Evolutionary conservation across 768 basidiomycete species (phyloP).

Genomic region (Amanita inopinata): DNA sequence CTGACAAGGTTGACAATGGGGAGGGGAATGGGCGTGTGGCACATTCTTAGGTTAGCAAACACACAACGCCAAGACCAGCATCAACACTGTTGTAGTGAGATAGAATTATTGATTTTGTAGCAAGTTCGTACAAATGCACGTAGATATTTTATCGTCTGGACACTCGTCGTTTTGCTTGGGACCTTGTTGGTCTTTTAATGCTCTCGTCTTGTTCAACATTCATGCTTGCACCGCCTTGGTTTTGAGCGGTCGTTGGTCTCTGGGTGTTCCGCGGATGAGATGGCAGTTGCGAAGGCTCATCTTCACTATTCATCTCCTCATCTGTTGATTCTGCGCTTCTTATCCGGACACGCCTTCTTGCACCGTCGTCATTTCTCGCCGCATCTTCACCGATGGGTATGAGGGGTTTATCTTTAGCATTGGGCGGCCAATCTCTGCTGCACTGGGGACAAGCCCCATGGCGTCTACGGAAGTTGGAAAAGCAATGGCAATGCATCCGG

Average conservation of each 20-base stretch:
- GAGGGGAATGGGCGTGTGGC: slow-evolving; percentile 38
- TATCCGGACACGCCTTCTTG: slow-evolving; percentile 23
- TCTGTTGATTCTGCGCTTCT: slow-evolving; percentile 24
- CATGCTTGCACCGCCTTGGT: slow-evolving; percentile 25
- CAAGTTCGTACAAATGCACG: not conserved
- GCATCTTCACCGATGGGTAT: slow-evolving; percentile 62
- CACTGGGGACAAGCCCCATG: slow-evolving; percentile 48
- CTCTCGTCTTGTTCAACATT: slow-evolving; percentile 29
- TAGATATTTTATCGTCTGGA: slow-evolving; percentile 1
- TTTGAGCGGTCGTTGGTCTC: slow-evolving; percentile 5
- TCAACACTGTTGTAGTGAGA: slow-evolving; percentile 4
- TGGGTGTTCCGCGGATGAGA: slow-evolving; percentile 9
- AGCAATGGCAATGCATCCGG: slow-evolving; percentile 59
- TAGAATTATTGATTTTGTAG: not conserved
- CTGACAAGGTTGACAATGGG: slow-evolving; percentile 29
- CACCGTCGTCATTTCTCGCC: slow-evolving; percentile 49
- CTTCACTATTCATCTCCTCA: slow-evolving; percentile 36
- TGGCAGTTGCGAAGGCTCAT: slow-evolving; percentile 20
- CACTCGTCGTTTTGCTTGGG: slow-evolving; percentile 10
- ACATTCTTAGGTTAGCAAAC: slow-evolving; percentile 9
- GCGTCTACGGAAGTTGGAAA: slow-evolving; percentile 36
- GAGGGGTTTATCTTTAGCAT: slow-evolving; percentile 35
- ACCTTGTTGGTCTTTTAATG: slow-evolving; percentile 15
- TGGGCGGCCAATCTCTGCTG: slow-evolving; percentile 46
- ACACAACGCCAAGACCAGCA: not conserved